A percentile compares a stretch with the other conserved stretches of the same genome.
These are phyloP conservation scores for Venustampulla echinocandica DNA, from an alignment of 495 filamentous ascomycete genomes.

Conservation along the genomic window DNA sequence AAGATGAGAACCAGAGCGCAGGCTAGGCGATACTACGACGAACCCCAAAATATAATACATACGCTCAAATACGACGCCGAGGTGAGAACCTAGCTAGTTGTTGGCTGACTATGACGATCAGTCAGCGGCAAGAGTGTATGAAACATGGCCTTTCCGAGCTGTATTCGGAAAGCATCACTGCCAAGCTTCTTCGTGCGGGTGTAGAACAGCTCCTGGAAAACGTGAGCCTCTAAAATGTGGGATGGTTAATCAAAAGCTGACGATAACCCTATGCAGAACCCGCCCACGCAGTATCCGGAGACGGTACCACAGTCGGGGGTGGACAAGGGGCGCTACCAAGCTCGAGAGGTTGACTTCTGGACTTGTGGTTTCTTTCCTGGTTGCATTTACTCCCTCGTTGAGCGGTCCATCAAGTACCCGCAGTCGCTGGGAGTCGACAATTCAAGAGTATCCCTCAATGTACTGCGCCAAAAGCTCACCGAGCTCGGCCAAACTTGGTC, in stretches of 20 bases:
- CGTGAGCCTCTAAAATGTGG: slow-evolving; percentile 8
- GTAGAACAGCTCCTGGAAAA: slow-evolving; percentile 6
- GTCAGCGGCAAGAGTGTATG: too few species aligned
- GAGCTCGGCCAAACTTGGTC: slow-evolving; percentile 25
- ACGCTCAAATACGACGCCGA: too few species aligned
- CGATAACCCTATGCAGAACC: too few species aligned
- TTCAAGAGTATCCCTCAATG: neutral
- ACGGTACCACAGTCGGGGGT: slow-evolving; percentile 20
- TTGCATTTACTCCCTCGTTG: slow-evolving; percentile 25
- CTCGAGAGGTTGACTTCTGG: slow-evolving; percentile 28
- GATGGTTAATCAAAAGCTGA: neutral
- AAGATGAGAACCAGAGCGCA: too few species aligned
- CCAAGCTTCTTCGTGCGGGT: slow-evolving; percentile 21
- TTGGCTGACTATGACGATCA: too few species aligned
- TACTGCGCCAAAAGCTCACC: slow-evolving; percentile 8
- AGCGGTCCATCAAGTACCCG: slow-evolving; percentile 13
- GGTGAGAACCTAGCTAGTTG: too few species aligned
- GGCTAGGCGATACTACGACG: too few species aligned
- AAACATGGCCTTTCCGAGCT: too few species aligned
- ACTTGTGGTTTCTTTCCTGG: slow-evolving; percentile 36
- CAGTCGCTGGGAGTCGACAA: too few species aligned
- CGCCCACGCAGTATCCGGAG: slow-evolving; percentile 25
- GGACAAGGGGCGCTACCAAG: too few species aligned
- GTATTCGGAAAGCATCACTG: slow-evolving; percentile 23
- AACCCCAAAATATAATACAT: too few species aligned